These are phyloP conservation scores for Tetrapyrgos nigripes DNA, from an alignment of 1,284 basidiomycete species.

Conservation along the genomic window DNA sequence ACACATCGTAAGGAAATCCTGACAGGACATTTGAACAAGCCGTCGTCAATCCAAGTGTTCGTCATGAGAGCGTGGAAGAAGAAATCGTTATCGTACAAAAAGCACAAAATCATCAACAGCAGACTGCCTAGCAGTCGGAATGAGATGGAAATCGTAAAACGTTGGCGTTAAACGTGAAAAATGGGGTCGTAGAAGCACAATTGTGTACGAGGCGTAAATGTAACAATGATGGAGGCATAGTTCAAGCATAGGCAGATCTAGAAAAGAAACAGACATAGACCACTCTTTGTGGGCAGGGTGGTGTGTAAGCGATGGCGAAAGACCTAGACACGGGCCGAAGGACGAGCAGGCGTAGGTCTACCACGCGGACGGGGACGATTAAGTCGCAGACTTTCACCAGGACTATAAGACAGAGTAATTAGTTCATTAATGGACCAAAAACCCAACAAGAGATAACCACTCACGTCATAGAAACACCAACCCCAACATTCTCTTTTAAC, in stretches of 20 bases:
- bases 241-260: constrained; percentile 8
- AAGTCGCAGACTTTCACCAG: constrained; percentile 65
- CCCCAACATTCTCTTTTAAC: constrained; percentile 59
- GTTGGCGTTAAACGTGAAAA: background rate
- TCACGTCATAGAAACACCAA: constrained; percentile 59
- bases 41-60: too few relatives aligned
- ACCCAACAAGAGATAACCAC: constrained; percentile 35
- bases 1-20: too few relatives aligned
- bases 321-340: constrained; percentile 3
- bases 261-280: too few relatives aligned
- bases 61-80: too few relatives aligned
- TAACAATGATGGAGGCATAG: constrained; percentile 9
- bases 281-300: background rate
- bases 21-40: too few relatives aligned
- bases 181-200: constrained; percentile 1
- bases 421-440: background rate
- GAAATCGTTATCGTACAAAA: too few relatives aligned
- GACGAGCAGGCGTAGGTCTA: constrained; percentile 53
- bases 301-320: background rate
- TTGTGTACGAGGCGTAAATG: constrained; percentile 1
- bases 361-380: constrained; percentile 70
- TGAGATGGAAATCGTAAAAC: too few relatives aligned
- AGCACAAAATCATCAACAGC: too few relatives aligned
- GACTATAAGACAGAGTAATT: constrained; percentile 47
- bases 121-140: too few relatives aligned